These are phyloP conservation scores for Chaetomiaceae sp. DNA, from an alignment of 2,329 filamentous ascomycete genomes.

Conservation along the genomic window DNA sequence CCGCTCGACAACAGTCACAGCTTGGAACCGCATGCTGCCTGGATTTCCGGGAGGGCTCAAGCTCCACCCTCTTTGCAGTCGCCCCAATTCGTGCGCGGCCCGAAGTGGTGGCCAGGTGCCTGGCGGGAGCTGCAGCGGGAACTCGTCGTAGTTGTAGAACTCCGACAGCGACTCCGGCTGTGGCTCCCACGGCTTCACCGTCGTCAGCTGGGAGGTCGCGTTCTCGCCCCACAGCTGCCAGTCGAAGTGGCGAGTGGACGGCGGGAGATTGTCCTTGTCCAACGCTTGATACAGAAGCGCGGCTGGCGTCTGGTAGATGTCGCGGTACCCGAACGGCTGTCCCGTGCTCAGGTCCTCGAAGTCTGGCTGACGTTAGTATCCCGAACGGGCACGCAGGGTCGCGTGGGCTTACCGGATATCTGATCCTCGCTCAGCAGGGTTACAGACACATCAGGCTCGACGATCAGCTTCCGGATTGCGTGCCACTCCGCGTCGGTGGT, in stretches of 20 bases:
- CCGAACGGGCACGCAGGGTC: not conserved
- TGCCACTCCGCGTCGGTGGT: slow-evolving; percentile 17
- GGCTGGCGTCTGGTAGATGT: slow-evolving; percentile 14
- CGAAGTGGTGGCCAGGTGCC: not conserved
- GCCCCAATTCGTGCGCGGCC: not conserved
- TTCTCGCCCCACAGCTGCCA: slow-evolving; percentile 10
- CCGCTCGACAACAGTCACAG: slow-evolving; percentile 1
- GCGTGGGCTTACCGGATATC: not conserved
- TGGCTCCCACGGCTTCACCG: slow-evolving; percentile 7
- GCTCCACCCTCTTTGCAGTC: not conserved
- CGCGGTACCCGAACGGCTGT: slow-evolving; percentile 18
- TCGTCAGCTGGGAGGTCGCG: slow-evolving; percentile 5
- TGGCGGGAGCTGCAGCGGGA: not conserved
- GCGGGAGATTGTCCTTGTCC: not conserved
- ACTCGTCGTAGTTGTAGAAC: not conserved
- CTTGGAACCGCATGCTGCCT: not conserved
- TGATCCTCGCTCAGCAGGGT: not conserved
- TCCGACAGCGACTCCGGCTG: slow-evolving; percentile 2
- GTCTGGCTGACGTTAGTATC: not conserved
- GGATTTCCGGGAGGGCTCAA: not conserved
- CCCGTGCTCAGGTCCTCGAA: not conserved
- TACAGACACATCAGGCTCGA: slow-evolving; percentile 12
- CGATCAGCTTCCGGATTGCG: slow-evolving; percentile 14
- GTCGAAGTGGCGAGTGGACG: slow-evolving; percentile 12
- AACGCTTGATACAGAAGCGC: slow-evolving; percentile 2